A percentile compares a stretch with the other conserved stretches of the same genome.
These are phyloP conservation scores for Nannizziopsis arthrosporioides DNA, from an alignment of 2,329 filamentous ascomycete species.

Conservation along the genomic window DNA sequence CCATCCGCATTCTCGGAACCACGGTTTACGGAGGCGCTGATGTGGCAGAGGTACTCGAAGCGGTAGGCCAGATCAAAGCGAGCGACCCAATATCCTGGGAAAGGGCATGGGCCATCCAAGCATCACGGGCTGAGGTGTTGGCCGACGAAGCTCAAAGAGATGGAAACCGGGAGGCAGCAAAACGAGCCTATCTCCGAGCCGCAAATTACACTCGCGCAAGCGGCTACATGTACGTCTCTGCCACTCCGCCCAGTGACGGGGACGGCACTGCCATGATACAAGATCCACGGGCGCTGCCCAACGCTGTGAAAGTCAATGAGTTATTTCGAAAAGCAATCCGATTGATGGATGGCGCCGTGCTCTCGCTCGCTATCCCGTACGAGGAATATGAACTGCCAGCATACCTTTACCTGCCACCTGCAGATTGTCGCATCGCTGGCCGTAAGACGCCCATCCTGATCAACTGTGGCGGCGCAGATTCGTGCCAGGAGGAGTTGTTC, in stretches of 20 bases:
- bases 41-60: slow-evolving; percentile 32
- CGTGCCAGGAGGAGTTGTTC: slow-evolving; percentile 34
- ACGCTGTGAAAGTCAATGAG: slow-evolving; percentile 18
- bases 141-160: slow-evolving; percentile 25
- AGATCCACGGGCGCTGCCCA: slow-evolving; percentile 23
- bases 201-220: slow-evolving; percentile 33
- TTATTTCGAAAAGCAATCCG: slow-evolving; percentile 22
- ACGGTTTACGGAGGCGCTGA: slow-evolving; percentile 30
- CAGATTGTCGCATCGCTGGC: slow-evolving; percentile 14
- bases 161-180: slow-evolving; percentile 25
- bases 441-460: slow-evolving; percentile 29
- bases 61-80: slow-evolving; percentile 28
- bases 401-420: slow-evolving; percentile 28
- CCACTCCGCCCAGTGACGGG: slow-evolving; percentile 1
- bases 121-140: slow-evolving; percentile 23
- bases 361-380: slow-evolving; percentile 30
- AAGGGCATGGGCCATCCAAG: slow-evolving; percentile 25
- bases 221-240: slow-evolving; percentile 22
- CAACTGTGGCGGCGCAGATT: slow-evolving; percentile 28
- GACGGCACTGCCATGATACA: slow-evolving; percentile 5
- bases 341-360: slow-evolving; percentile 21
- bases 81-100: slow-evolving; percentile 34
- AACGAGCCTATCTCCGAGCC: slow-evolving; percentile 31
- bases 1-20: slow-evolving; percentile 31
- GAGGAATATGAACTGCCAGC: slow-evolving; percentile 28